phyloP scores from a whole-genome alignment of 2,329 filamentous ascomycete species.

The Aschersonia sp. region DNA sequence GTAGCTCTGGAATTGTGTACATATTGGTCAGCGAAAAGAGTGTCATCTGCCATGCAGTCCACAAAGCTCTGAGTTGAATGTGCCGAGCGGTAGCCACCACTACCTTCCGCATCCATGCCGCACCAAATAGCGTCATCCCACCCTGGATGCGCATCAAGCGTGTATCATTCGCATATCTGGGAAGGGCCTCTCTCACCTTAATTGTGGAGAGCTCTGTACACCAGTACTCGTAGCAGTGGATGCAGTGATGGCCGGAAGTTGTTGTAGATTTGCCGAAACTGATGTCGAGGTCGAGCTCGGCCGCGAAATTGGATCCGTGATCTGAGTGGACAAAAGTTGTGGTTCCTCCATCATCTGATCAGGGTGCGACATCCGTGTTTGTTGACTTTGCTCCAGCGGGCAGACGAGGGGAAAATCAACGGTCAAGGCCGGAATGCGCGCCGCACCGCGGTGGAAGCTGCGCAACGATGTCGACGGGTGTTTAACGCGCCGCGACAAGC shows the following conservation, averaged over 20 bases:
- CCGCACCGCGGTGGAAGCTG: too few relatives aligned
- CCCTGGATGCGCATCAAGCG: too few relatives aligned
- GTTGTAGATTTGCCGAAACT: conserved; percentile 23
- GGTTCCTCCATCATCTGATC: conserved; percentile 23
- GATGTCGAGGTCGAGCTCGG: conserved; percentile 34
- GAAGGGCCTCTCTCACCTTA: conserved; percentile 23
- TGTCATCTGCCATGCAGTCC: neutral
- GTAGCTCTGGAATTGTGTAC: conserved; percentile 5
- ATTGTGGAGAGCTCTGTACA: conserved; percentile 25
- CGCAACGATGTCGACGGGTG: too few relatives aligned
- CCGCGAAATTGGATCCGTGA: conserved; percentile 32
- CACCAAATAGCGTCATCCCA: neutral
- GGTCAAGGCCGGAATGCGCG: too few relatives aligned
- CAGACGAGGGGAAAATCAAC: too few relatives aligned
- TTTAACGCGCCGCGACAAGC: too few relatives aligned
- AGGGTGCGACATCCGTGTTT: neutral
- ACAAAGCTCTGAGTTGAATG: neutral
- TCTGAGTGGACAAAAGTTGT: conserved; percentile 22
- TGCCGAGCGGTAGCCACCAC: neutral
- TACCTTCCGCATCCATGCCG: neutral
- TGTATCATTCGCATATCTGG: too few relatives aligned
- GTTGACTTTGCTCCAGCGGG: too few relatives aligned
- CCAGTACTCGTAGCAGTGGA: conserved; percentile 24
- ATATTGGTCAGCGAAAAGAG: neutral
- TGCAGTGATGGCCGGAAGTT: conserved; percentile 30